Conservation (phyloP, 1,139 yeast species). For the Nadsonia starkeyi-henricii region DNA sequence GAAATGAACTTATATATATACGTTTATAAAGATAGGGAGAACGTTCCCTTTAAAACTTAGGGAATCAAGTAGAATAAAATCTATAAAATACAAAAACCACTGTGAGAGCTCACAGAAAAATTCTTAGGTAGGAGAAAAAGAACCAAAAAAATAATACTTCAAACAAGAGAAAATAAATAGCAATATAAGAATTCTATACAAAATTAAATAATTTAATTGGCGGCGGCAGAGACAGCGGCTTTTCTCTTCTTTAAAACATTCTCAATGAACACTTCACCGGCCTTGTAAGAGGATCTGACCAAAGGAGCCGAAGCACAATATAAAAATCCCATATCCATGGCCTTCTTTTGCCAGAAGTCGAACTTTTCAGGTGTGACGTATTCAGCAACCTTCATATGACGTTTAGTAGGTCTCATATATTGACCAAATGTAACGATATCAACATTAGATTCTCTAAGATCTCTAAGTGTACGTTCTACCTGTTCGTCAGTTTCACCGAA, state of each 20-base stretch:
- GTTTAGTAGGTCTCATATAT: slow-evolving; percentile 96
- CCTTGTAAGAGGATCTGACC: slow-evolving; percentile 92
- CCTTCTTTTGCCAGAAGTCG: slow-evolving; percentile 81
- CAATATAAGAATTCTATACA: too few relatives aligned
- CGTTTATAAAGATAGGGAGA: too few relatives aligned
- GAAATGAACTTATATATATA: too few relatives aligned
- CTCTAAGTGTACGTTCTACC: slow-evolving; percentile 55
- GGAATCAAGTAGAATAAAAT: too few relatives aligned
- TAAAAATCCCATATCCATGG: slow-evolving; percentile 80
- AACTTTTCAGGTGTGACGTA: slow-evolving; percentile 91
- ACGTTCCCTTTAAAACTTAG: too few relatives aligned
- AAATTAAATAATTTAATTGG: too few relatives aligned
- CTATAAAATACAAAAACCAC: too few relatives aligned
- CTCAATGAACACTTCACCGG: slow-evolving; percentile 96
- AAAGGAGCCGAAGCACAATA: slow-evolving; percentile 97
- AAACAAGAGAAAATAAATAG: too few relatives aligned
- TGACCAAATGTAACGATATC: slow-evolving; percentile 98
- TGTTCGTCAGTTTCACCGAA: slow-evolving; percentile 94
- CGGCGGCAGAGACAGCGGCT: not conserved
- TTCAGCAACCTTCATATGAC: slow-evolving; percentile 97
- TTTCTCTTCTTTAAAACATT: slow-evolving; percentile 73
- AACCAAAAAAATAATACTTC: too few relatives aligned
- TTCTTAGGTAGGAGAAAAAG: too few relatives aligned
- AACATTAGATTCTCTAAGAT: slow-evolving; percentile 61
- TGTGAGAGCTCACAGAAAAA: too few relatives aligned